Base-by-base conservation (phyloP, 441 rosid species). In the Adansonia madagascariensis region DNA sequence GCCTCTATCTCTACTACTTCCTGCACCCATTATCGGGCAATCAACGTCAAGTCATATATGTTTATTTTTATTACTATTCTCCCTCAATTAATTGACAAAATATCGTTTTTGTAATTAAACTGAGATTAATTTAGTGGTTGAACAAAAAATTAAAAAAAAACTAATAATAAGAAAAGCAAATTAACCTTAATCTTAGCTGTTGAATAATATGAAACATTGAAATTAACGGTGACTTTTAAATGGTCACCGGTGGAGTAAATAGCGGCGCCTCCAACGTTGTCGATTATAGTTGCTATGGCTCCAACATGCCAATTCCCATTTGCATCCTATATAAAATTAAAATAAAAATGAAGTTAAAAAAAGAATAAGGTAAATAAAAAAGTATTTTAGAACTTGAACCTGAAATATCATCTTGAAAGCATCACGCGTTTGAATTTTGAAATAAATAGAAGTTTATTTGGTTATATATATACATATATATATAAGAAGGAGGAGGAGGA, bases 1-100 rank as follows among this genome's bases (percentile, higher is more conserved):
- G 90, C 93, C 63, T 87, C 89, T 47, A 91, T 71, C 81, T 86
- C 94, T 22, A 89, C 86, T 77, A 82, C 90, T 65, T 92, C 96
- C 97, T 90, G 84, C 83, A 1, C 20, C 3, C 31, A 66, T 17
- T 0, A 65, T 10, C 50, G 27, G 27, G 27, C 27, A 52, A 0
- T 35, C 39, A 24, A 24, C 4, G 39, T 35, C 39, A 35, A 35
- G 39, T 35, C 39, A 35, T 35, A 2, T 49, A 11, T 49, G 12
- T 49, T 49, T 11, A 12, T 47, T 47, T 47, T 47, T 17, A 7
- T 4, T 56, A 24, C 27, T 24, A 24, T 24, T 8, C 11, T 2
- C 24, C 10, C 1, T 9, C 9, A 17, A 9, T 65, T 65, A 39
- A 8, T 8, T 0, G 10, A 3, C 4, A 11, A 64, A 39, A 62